A percentile compares a stretch with the other conserved stretches of the same genome.
Conservation (phyloP, 176 grass and related monocot genomes). For the Oropetium thomaeum region DNA sequence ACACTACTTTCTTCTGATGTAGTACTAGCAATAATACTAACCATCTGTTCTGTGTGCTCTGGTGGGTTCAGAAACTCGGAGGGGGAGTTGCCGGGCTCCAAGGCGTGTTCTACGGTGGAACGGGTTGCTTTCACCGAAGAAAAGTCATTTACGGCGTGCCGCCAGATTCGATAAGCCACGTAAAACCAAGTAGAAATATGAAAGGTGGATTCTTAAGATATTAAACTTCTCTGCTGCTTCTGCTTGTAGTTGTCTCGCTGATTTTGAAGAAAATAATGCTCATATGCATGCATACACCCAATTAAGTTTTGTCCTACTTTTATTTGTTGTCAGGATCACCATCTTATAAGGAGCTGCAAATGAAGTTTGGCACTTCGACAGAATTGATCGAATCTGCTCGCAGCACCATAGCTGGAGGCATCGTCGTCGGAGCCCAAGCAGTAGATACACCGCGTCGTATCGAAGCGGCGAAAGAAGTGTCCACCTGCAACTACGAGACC, state of each 20-base stretch:
- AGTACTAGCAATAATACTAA: not conserved
- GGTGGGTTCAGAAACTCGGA: not conserved
- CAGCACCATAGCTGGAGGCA: not conserved
- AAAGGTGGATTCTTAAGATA: constrained; percentile 14
- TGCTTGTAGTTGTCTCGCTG: not conserved
- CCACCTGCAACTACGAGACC: constrained; percentile 21
- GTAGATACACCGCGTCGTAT: not conserved
- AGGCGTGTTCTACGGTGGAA: constrained; percentile 41
- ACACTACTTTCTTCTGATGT: too few species aligned
- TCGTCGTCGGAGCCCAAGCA: not conserved
- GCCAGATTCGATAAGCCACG: not conserved
- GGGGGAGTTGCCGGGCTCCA: constrained; percentile 18
- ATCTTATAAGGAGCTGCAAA: constrained; percentile 36
- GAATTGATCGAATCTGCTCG: constrained; percentile 26
- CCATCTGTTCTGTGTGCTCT: not conserved
- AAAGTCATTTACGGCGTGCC: constrained; percentile 45
- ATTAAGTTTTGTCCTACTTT: not conserved
- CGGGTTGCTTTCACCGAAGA: constrained; percentile 58
- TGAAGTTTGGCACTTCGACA: constrained; percentile 26
- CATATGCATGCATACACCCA: not conserved
- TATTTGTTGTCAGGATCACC: constrained; percentile 28
- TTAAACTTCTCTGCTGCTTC: too few species aligned
- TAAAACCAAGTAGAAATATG: not conserved
- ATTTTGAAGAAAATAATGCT: not conserved
- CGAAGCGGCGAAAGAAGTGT: constrained; percentile 24